Evolutionary conservation across 768 basidiomycete species (phyloP).

Genomic region (Amanita fuliginea): DNA sequence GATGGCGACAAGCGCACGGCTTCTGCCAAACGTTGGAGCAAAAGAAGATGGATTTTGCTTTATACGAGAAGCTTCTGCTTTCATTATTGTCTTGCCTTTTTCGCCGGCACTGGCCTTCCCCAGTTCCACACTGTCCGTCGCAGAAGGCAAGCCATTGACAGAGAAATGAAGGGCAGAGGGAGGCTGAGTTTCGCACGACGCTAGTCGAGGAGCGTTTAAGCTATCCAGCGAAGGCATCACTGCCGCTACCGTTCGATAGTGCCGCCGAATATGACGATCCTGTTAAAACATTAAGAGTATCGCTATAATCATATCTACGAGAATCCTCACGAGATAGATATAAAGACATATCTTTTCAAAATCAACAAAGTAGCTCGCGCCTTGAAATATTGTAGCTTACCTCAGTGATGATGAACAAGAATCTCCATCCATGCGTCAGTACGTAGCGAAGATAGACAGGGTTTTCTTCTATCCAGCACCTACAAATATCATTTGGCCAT

Average conservation of each 20-base stretch:
- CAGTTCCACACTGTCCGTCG: neutral
- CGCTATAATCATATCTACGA: too few relatives aligned
- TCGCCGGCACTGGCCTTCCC: neutral
- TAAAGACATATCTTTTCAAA: neutral
- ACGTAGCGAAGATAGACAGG: constrained; percentile 9
- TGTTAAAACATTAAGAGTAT: neutral
- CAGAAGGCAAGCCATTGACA: neutral
- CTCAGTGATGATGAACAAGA: constrained; percentile 8
- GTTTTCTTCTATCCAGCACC: constrained; percentile 7
- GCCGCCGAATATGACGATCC: constrained; percentile 3
- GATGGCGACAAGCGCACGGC: too few relatives aligned
- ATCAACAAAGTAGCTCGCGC: neutral
- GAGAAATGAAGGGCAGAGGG: neutral
- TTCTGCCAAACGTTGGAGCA: too few relatives aligned
- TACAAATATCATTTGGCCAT: neutral
- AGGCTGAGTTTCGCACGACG: neutral
- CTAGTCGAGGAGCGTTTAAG: neutral
- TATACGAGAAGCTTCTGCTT: neutral
- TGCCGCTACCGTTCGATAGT: constrained; percentile 1
- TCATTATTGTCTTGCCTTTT: neutral
- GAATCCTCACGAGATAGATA: constrained; percentile 1
- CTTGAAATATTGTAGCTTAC: constrained; percentile 14
- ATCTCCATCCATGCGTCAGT: constrained; percentile 9
- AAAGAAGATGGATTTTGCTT: too few relatives aligned
- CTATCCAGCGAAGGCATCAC: neutral